Evolutionary conservation across 768 basidiomycete species (phyloP).

Genomic region (Podaxis sp.): DNA sequence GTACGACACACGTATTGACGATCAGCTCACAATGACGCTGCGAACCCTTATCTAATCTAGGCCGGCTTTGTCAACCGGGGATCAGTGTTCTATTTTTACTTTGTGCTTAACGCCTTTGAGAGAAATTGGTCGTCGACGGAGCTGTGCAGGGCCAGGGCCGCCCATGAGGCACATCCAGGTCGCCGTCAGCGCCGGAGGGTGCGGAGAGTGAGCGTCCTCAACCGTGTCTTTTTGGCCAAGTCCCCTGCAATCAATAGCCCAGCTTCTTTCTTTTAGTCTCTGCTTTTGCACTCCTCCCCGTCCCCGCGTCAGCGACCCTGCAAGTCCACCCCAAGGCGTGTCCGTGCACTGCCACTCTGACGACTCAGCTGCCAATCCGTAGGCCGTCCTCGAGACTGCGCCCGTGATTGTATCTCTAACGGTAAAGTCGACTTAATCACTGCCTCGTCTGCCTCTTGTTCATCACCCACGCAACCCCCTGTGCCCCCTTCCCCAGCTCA

Average conservation of each 20-base stretch:
- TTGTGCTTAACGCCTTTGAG: background rate
- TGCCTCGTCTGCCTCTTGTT: background rate
- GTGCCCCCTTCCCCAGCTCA: background rate
- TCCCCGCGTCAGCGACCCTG: background rate
- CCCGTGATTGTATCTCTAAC: background rate
- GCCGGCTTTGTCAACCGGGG: background rate
- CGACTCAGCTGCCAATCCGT: background rate
- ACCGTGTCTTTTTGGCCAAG: background rate
- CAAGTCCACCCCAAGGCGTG: background rate
- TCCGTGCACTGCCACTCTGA: background rate
- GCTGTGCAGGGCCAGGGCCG: background rate
- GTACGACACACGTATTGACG: background rate
- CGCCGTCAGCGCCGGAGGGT: constrained; percentile 5
- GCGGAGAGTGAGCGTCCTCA: background rate
- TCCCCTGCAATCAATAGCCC: background rate
- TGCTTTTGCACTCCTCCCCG: background rate
- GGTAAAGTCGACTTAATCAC: background rate
- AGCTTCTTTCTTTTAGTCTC: background rate
- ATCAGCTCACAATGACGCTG: constrained; percentile 2
- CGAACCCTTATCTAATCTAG: constrained; percentile 11
- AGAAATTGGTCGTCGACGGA: constrained; percentile 11
- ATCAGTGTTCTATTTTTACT: background rate
- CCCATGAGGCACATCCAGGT: background rate
- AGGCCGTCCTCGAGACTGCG: background rate
- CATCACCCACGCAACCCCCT: background rate